These are phyloP conservation scores for Leccinum boreale DNA, from an alignment of 768 basidiomycete species.

Conservation along the genomic window DNA sequence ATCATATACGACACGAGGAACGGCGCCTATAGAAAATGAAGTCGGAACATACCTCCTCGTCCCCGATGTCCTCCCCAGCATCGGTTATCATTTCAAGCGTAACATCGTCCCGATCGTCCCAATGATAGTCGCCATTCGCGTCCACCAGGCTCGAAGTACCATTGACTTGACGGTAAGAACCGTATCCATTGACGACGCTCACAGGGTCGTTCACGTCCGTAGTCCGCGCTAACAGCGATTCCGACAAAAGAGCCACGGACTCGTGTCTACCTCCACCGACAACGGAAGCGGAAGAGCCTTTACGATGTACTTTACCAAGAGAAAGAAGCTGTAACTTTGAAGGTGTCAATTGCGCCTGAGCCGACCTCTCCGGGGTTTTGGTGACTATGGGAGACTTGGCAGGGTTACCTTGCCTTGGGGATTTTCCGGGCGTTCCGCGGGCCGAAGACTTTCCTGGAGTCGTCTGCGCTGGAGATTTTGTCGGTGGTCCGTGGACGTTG, in stretches of 20 bases:
- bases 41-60: conserved; percentile 58
- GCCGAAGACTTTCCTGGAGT: conserved; percentile 19
- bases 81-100: conserved; percentile 70
- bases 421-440: conserved; percentile 19
- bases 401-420: conserved; percentile 18
- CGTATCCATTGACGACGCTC: conserved; percentile 21
- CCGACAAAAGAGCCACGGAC: conserved; percentile 15
- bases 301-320: conserved; percentile 18
- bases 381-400: conserved; percentile 22
- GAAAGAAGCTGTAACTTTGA: conserved; percentile 17
- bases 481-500: conserved; percentile 12
- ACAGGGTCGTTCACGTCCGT: conserved; percentile 10
- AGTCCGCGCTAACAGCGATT: conserved; percentile 13
- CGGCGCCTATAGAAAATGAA: not conserved
- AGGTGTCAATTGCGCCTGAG: conserved; percentile 21
- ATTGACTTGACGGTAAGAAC: conserved; percentile 20
- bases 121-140: conserved; percentile 19
- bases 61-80: conserved; percentile 54
- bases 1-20: not conserved
- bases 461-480: conserved; percentile 13
- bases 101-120: conserved; percentile 49
- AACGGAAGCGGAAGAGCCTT: conserved; percentile 18
- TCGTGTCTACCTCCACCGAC: conserved; percentile 17
- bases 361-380: conserved; percentile 20
- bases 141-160: conserved; percentile 22